Conservation (phyloP, 306 rosid species). For the Dryas octopetala region DNA sequence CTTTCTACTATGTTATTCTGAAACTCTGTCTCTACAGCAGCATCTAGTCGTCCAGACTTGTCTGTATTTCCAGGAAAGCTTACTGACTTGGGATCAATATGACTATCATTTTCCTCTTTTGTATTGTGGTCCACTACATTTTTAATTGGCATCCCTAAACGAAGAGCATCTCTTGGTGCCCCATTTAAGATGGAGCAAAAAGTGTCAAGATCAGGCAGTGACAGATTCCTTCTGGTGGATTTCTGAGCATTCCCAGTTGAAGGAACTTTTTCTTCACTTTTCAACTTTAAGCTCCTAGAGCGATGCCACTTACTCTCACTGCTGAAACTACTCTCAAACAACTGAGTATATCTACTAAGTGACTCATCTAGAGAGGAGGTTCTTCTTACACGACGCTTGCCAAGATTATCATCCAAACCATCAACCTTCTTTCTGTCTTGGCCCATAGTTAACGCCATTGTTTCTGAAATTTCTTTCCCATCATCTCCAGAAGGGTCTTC, state of each 20-base stretch:
- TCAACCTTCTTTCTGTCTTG: conserved; percentile 34
- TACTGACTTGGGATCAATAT: conserved; percentile 34
- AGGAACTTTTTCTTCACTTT: conserved; percentile 49
- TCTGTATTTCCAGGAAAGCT: conserved; percentile 26
- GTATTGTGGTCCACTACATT: conserved; percentile 15
- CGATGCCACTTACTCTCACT: conserved; percentile 40
- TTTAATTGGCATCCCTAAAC: conserved; percentile 35
- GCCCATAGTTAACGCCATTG: conserved; percentile 24
- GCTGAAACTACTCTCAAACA: conserved; percentile 55
- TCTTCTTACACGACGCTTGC: conserved; percentile 37
- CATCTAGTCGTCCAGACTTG: conserved; percentile 29
- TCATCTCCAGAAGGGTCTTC: conserved; percentile 31
- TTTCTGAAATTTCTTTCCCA: conserved; percentile 39
- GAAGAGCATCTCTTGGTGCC: conserved; percentile 44
- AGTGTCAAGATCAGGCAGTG: conserved; percentile 69
- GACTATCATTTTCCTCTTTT: conserved; percentile 25
- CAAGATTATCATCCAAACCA: conserved; percentile 36
- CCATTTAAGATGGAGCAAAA: conserved; percentile 59
- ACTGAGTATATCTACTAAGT: conserved; percentile 59
- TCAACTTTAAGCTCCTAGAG: conserved; percentile 62
- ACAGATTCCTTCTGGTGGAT: conserved; percentile 62
- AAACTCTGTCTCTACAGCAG: conserved; percentile 33
- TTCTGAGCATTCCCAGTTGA: conserved; percentile 37
- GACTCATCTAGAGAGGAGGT: conserved; percentile 66
- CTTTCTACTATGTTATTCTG: conserved; percentile 29